Evolutionary conservation across 331 rosid genomes (phyloP), one percentile per base, ranked within the genome.

Genomic region (Quercus phellos): DNA sequence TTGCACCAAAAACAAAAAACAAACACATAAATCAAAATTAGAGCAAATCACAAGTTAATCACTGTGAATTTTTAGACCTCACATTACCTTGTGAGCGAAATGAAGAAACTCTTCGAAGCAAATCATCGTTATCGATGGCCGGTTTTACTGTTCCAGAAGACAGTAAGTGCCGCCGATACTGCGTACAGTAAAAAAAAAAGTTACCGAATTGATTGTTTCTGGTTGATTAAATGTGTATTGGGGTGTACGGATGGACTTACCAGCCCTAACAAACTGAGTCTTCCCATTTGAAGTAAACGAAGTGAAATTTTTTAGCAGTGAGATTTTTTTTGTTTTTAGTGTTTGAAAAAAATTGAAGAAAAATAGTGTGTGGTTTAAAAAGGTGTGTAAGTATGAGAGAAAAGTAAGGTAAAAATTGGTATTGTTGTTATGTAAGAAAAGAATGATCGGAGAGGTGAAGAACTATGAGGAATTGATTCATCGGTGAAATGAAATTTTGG

Each of bases 131-230:
- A 67, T 74, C 83, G 51, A 79, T 69, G n/a, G 79, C 46, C 54
- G 85, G 72, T 72, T 81, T 86, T n/a, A 74, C 85, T 21, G 86
- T 70, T 73, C 76, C 13, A 19, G 92, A 81, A 26, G 93, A 82
- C 66, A 85, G 73, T 53, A 92, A 77, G 63, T 75, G 84, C 80
- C 89, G 90, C 88, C 90, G 94, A 81, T 74, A 84, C 98, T 89
- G 91, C 85, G 72, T 60, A 68, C 29, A 50, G 53, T 6, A 67
- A 80, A 76, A 26, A 21, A 63, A 51, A 26, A 55, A 10, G 34
- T 17, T 11, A 29, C 50, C 14, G 24, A 13, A 68, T 42, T 4
- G 69, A 18, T 38, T 38, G 12, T 38, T 8, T 38, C 46, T 5
- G 35, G 19, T 11, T 2, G 56, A 50, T 10, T 63, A 74, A 58